These are phyloP conservation scores for Xylariaceae sp. DNA, from an alignment of 2,329 filamentous ascomycete species.

Conservation along the genomic window DNA sequence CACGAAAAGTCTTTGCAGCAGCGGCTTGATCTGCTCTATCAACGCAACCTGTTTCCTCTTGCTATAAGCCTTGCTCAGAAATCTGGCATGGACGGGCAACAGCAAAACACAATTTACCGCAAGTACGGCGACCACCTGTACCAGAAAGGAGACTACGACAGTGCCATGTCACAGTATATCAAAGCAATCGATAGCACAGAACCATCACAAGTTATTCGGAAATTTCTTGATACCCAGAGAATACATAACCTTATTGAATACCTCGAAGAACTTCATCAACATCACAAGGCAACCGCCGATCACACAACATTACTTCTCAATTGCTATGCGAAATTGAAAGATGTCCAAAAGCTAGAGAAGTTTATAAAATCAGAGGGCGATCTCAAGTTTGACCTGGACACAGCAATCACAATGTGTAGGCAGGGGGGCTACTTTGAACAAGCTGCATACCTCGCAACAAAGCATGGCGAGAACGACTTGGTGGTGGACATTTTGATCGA, in stretches of 20 bases:
- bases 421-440: slow-evolving; percentile 97
- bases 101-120: slow-evolving; percentile 88
- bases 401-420: slow-evolving; percentile 93
- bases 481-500: slow-evolving; percentile 96
- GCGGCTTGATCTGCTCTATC: slow-evolving; percentile 88
- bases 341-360: slow-evolving; percentile 90
- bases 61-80: slow-evolving; percentile 93
- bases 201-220: slow-evolving; percentile 92
- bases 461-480: slow-evolving; percentile 88
- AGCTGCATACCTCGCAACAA: slow-evolving; percentile 89
- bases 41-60: slow-evolving; percentile 85
- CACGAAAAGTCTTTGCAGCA: slow-evolving; percentile 88
- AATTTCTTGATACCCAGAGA: slow-evolving; percentile 94
- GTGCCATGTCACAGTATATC: slow-evolving; percentile 98
- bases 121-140: slow-evolving; percentile 94
- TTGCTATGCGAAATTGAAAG: slow-evolving; percentile 96
- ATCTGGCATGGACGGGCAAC: slow-evolving; percentile 69
- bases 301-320: slow-evolving; percentile 93
- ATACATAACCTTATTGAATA: slow-evolving; percentile 98
- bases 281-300: slow-evolving; percentile 87
- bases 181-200: slow-evolving; percentile 94
- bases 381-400: slow-evolving; percentile 94
- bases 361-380: slow-evolving; percentile 96
- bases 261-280: slow-evolving; percentile 91
- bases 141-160: slow-evolving; percentile 92